These are phyloP conservation scores for Borovskyia barvae DNA, from an alignment of 208 protist species.

Conservation along the genomic window DNA sequence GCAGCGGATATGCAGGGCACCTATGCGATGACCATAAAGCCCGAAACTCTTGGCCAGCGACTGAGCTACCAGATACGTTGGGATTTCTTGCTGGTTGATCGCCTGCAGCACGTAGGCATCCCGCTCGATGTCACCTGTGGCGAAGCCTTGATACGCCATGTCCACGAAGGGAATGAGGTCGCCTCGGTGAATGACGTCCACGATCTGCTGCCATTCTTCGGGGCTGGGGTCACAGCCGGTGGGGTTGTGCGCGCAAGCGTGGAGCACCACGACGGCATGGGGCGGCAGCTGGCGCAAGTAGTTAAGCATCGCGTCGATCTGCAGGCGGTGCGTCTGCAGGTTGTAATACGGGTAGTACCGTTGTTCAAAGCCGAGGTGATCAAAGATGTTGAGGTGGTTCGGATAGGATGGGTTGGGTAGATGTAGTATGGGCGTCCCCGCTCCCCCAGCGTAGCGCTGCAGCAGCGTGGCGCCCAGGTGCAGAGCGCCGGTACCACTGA, in stretches of 20 bases:
- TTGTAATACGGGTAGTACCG: constrained; percentile 77
- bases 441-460: constrained; percentile 17
- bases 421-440: constrained; percentile 29
- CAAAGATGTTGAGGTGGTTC: constrained; percentile 79
- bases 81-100: constrained; percentile 45
- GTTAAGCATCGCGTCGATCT: constrained; percentile 69
- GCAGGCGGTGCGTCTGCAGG: constrained; percentile 48
- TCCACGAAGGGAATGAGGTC: constrained; percentile 93
- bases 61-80: constrained; percentile 88
- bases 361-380: constrained; percentile 35
- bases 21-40: constrained; percentile 96
- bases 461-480: constrained; percentile 69
- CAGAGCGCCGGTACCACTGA: constrained; percentile 83
- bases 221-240: constrained; percentile 96
- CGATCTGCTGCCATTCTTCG: constrained; percentile 92
- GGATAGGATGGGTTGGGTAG: constrained; percentile 69
- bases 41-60: constrained; percentile 98
- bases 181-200: constrained; percentile 62
- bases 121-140: constrained; percentile 90
- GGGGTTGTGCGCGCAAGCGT: constrained; percentile 98
- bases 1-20: constrained; percentile 85
- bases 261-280: constrained; percentile 92
- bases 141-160: constrained; percentile 96
- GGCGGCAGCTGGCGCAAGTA: constrained; percentile 57
- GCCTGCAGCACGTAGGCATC: constrained; percentile 86